phyloP scores from a whole-genome alignment of 2,329 filamentous ascomycete species.

The Bipolaris oryzae region DNA sequence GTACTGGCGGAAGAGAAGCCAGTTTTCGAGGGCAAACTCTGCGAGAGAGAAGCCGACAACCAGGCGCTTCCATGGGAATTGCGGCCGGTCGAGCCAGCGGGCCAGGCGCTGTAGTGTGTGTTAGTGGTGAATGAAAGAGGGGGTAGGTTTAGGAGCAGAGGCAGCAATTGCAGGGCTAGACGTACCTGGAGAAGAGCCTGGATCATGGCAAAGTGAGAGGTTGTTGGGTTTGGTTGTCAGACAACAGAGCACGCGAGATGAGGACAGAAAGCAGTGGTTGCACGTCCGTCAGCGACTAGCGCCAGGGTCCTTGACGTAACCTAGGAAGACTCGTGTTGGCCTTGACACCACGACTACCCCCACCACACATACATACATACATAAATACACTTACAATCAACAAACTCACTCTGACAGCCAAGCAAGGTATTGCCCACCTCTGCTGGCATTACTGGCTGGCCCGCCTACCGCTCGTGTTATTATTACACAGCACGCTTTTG shows the following conservation, averaged over 20 bases:
- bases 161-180: background rate
- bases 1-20: conserved; percentile 90
- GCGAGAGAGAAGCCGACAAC: conserved; percentile 93
- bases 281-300: conserved; percentile 15
- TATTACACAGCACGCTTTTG: too few species aligned
- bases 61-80: conserved; percentile 97
- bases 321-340: background rate
- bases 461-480: too few species aligned
- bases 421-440: too few species aligned
- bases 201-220: conserved; percentile 40
- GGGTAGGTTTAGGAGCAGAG: too few species aligned
- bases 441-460: too few species aligned
- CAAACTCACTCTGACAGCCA: too few species aligned
- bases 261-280: conserved; percentile 29
- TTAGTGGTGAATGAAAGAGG: conserved; percentile 13
- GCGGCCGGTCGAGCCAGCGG: conserved; percentile 83
- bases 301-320: conserved; percentile 11
- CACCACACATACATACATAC: background rate
- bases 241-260: conserved; percentile 24
- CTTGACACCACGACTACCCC: conserved; percentile 1
- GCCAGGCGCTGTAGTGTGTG: conserved; percentile 66
- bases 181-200: conserved; percentile 45
- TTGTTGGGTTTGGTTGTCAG: conserved; percentile 10
- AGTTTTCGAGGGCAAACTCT: conserved; percentile 88
- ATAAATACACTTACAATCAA: too few species aligned